Evolutionary conservation across 1,284 basidiomycete species (phyloP), one percentile per base, ranked within the genome.

Genomic region (Singerocomus rubriflavus): DNA sequence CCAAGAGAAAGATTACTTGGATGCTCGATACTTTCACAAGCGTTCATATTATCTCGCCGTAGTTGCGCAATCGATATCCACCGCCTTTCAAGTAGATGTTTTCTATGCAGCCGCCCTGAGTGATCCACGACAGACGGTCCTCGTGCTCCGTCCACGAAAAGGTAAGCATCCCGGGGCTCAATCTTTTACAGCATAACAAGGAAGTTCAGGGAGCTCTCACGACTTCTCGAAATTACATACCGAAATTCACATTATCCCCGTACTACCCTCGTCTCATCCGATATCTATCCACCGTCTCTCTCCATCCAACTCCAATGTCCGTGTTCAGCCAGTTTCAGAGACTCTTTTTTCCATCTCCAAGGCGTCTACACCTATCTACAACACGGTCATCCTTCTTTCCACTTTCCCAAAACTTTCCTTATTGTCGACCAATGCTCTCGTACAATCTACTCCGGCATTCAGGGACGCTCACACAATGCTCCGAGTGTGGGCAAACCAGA

Each of bases 1-100:
- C 62, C 93, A 97, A 71, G 91, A 95, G 59, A 99, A 98, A 68
- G 96, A 99, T 66, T 91, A 94, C 58, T 74, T 94, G 49, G 90
- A 95, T 64, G 82, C 84, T 32, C 83, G 97, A 16, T 95, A 91
- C 70, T 95, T 96, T 65, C 88, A 96, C 68, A 99, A 99, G 69
- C 78, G 91, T 38, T 88, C 91, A 0, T 95, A 89, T 66, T 99
- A 94, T 71, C 79, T 98, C 12, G 88, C 93, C 8, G 81, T 81
- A 4, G 74, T 99, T 45, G 91, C 89, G 4, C 76, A 81, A 9
- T 80, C 82, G 1, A 68, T 98, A 34, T 71, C 70, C 40, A 70
- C 63, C 45, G 66, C 72, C 26, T 61, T 84, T 40, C 69, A 76
- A 33, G 78, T 87, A 11, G 80, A 86, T 6, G 70, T 81, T 8